phyloP scores from a whole-genome alignment of 2,329 filamentous ascomycete genomes.

The Aspergillus nomiae region DNA sequence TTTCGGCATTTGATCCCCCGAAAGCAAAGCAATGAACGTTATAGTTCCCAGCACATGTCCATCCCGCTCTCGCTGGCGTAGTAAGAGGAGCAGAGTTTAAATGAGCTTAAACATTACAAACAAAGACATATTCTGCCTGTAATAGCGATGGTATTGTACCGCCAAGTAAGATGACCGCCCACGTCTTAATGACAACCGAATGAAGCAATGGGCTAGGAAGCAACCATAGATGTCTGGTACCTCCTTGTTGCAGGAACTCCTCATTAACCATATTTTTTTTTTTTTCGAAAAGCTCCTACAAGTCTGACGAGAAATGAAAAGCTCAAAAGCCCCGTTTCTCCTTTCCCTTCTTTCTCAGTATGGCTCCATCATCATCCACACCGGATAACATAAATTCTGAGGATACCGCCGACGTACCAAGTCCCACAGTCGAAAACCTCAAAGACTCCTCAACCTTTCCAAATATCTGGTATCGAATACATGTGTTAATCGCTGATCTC shows the following conservation, averaged over 20 bases:
- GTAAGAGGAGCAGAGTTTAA: background rate
- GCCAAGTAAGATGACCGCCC: background rate
- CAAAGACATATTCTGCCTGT: background rate
- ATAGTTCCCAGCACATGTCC: too few relatives aligned
- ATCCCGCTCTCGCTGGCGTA: too few relatives aligned
- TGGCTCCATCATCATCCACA: background rate
- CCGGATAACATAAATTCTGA: background rate
- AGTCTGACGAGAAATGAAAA: background rate
- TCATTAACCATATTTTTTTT: background rate
- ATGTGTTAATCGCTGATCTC: constrained; percentile 27
- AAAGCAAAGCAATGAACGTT: too few relatives aligned
- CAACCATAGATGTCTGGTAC: background rate
- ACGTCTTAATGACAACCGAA: background rate
- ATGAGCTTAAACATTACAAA: background rate
- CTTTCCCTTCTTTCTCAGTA: background rate
- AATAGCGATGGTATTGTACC: background rate
- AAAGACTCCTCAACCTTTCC: background rate
- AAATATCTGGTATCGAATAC: constrained; percentile 26
- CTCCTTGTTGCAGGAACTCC: too few relatives aligned
- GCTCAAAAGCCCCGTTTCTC: background rate
- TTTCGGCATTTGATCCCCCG: too few relatives aligned
- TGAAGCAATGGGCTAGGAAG: background rate
- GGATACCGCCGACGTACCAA: background rate
- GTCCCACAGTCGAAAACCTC: background rate
- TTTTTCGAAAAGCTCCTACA: background rate